phyloP scores from a whole-genome alignment of 2,329 filamentous ascomycete genomes.

The Arachnomyces sp. region DNA sequence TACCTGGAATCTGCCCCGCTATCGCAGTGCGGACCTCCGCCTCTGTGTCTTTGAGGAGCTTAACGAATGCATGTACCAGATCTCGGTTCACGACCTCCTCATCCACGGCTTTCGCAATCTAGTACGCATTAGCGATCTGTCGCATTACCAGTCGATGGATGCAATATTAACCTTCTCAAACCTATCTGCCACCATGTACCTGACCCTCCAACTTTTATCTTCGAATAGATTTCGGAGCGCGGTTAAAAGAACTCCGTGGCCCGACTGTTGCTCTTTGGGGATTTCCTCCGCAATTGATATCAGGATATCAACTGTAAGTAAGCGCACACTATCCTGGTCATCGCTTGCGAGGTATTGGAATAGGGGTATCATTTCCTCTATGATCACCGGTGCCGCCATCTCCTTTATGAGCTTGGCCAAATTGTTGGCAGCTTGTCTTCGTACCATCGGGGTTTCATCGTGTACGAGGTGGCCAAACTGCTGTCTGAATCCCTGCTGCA shows the following conservation, averaged over 20 bases:
- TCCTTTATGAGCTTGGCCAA: constrained; percentile 96
- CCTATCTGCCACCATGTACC: constrained; percentile 98
- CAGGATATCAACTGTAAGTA: constrained; percentile 91
- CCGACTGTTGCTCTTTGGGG: constrained; percentile 94
- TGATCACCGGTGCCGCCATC: constrained; percentile 83
- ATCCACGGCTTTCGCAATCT: constrained; percentile 97
- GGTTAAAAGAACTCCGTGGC: constrained; percentile 85
- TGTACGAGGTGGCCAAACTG: constrained; percentile 91
- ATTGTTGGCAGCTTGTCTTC: constrained; percentile 92
- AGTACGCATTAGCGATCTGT: constrained; percentile 9
- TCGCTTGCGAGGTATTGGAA: constrained; percentile 96
- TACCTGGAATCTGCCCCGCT: constrained; percentile 88
- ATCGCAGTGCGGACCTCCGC: constrained; percentile 96
- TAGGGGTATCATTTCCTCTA: constrained; percentile 97
- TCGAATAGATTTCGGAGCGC: constrained; percentile 90
- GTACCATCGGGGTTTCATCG: constrained; percentile 98
- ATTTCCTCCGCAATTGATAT: constrained; percentile 95
- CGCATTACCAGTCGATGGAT: constrained; percentile 3
- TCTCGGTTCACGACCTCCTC: constrained; percentile 92
- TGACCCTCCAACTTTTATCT: constrained; percentile 98
- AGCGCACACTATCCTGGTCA: constrained; percentile 93
- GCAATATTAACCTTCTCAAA: constrained; percentile 75
- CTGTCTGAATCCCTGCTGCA: constrained; percentile 84
- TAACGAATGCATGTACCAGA: constrained; percentile 92
- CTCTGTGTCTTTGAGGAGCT: constrained; percentile 94